Percentiles rank a stretch among this genome's conserved stretches.
Evolutionary conservation across 352 stramenopile genomes (phyloP).

Genomic region (Pythium insidiosum): DNA sequence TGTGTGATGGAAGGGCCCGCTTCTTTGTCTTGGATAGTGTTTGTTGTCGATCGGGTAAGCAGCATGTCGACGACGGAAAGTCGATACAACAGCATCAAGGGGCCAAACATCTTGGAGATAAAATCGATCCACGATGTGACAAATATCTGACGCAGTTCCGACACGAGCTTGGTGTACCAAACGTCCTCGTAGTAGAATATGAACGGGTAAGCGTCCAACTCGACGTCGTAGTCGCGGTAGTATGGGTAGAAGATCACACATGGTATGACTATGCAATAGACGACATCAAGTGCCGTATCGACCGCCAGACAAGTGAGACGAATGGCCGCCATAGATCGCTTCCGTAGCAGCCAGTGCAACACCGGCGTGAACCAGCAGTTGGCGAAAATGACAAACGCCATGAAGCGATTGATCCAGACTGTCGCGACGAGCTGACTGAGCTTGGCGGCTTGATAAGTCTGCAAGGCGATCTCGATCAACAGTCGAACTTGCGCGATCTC

Average conservation of each 20-base stretch:
- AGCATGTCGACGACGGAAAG: conserved; percentile 1
- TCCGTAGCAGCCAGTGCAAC: neutral
- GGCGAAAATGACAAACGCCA: neutral
- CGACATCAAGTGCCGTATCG: neutral
- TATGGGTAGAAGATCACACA: neutral
- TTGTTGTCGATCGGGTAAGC: neutral
- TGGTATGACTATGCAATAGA: neutral
- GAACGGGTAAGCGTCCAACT: neutral
- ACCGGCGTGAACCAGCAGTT: neutral
- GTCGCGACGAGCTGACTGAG: neutral
- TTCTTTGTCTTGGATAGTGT: neutral
- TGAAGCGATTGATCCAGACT: neutral
- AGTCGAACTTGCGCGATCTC: neutral
- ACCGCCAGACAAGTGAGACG: neutral
- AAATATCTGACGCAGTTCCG: conserved; percentile 11
- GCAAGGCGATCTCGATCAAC: neutral
- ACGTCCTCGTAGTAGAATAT: conserved; percentile 2
- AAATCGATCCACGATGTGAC: conserved; percentile 11
- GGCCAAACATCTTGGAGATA: neutral
- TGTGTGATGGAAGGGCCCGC: neutral
- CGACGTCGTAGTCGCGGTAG: neutral
- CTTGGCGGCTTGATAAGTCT: neutral
- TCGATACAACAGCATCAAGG: neutral
- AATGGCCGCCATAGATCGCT: neutral
- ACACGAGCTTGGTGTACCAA: conserved; percentile 8